phyloP scores from a whole-genome alignment of 2,329 filamentous ascomycete genomes.

The Phyllosticta capitalensis region DNA sequence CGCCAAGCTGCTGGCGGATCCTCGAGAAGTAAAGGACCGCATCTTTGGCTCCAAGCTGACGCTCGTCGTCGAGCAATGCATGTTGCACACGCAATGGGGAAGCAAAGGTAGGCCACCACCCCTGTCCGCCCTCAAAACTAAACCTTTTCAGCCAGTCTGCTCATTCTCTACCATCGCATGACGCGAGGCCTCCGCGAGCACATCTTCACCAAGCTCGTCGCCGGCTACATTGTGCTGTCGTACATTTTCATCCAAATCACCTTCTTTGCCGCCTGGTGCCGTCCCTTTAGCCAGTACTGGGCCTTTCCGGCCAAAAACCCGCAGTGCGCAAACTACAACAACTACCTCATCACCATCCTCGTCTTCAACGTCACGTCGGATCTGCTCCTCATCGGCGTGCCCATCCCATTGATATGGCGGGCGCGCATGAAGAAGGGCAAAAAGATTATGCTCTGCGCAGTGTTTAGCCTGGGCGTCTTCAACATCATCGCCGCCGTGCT shows the following conservation, averaged over 20 bases:
- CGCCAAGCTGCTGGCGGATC: slow-evolving; percentile 9
- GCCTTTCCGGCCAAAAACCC: slow-evolving; percentile 9
- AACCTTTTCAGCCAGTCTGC: not conserved
- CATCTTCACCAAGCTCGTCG: slow-evolving; percentile 9
- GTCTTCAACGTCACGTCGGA: slow-evolving; percentile 15
- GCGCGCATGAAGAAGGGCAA: slow-evolving; percentile 11
- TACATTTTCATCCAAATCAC: slow-evolving; percentile 13
- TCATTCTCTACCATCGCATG: slow-evolving; percentile 11
- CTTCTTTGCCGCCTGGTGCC: slow-evolving; percentile 14
- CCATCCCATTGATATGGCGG: slow-evolving; percentile 11
- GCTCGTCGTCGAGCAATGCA: slow-evolving; percentile 24
- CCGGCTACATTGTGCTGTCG: slow-evolving; percentile 12
- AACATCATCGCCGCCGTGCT: slow-evolving; percentile 39
- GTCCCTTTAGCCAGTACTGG: slow-evolving; percentile 15
- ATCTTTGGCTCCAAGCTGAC: slow-evolving; percentile 29
- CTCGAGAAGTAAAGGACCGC: slow-evolving; percentile 22
- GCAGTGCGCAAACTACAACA: slow-evolving; percentile 13
- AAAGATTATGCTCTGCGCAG: slow-evolving; percentile 15
- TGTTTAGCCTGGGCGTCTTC: slow-evolving; percentile 40
- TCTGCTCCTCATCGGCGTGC: slow-evolving; percentile 12
- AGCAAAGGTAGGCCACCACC: slow-evolving; percentile 5
- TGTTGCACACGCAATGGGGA: slow-evolving; percentile 13
- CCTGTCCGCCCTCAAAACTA: not conserved
- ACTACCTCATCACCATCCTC: slow-evolving; percentile 13
- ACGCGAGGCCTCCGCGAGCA: slow-evolving; percentile 7